Conservation (phyloP, 192 early-diverging fungal genomes). For the Rhizoclosmatium globosum region DNA sequence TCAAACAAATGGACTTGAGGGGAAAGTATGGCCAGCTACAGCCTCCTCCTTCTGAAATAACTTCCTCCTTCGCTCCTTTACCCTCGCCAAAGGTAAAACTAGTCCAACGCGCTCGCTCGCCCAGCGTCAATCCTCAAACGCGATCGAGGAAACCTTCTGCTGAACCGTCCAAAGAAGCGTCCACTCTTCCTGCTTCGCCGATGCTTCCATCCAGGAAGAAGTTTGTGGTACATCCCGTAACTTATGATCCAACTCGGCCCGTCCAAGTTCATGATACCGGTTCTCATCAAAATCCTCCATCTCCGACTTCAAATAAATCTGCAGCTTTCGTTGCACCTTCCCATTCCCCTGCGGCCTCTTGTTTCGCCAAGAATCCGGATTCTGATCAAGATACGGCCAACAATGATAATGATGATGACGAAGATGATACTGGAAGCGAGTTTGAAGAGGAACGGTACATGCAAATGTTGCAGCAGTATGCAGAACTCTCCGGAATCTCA, state of each 20-base stretch:
- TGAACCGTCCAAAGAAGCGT: background rate
- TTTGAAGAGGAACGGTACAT: conserved; percentile 17
- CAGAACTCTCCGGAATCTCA: conserved; percentile 19
- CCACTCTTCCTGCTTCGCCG: background rate
- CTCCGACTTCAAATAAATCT: background rate
- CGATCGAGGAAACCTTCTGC: conserved; percentile 1
- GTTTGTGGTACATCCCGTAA: conserved; percentile 11
- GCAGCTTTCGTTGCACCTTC: background rate
- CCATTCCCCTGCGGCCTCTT: background rate
- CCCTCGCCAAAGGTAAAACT: background rate
- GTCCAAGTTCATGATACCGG: background rate
- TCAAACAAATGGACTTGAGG: conserved; percentile 4
- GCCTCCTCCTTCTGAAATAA: background rate
- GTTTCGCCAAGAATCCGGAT: background rate
- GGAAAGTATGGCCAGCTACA: conserved; percentile 25
- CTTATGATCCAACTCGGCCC: conserved; percentile 29
- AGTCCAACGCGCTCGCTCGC: background rate
- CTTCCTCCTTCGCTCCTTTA: background rate
- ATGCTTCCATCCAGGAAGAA: background rate
- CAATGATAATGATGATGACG: background rate
- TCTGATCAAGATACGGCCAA: background rate
- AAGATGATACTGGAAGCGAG: background rate
- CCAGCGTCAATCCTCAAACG: background rate
- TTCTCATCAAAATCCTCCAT: background rate
- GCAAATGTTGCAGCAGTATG: conserved; percentile 30